phyloP scores from a whole-genome alignment of 2,329 filamentous ascomycete genomes.

The Exophiala phaeomuriformis region DNA sequence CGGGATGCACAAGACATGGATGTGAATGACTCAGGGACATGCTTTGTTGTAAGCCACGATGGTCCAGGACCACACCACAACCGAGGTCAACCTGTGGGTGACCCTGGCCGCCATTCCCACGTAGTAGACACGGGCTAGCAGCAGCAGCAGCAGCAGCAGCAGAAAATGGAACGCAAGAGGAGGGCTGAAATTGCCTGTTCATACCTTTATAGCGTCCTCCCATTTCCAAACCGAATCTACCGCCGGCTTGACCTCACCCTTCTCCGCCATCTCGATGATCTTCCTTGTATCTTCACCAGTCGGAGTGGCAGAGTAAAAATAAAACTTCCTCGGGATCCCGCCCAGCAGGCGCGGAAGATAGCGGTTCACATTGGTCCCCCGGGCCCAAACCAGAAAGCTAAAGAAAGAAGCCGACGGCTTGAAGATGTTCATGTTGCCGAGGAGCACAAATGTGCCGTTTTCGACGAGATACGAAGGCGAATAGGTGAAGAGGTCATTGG shows the following conservation, averaged over 20 bases:
- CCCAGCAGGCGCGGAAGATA: slow-evolving; percentile 5
- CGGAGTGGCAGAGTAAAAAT: slow-evolving; percentile 8
- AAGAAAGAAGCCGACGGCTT: neutral
- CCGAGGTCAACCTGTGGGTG: no score
- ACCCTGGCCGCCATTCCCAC: no score
- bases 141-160: no score
- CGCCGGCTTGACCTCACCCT: slow-evolving; percentile 33
- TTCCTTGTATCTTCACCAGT: slow-evolving; percentile 23
- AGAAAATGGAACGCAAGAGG: neutral
- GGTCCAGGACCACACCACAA: no score
- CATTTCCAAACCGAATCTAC: slow-evolving; percentile 37
- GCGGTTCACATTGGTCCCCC: neutral
- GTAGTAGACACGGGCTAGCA: no score
- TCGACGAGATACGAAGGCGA: slow-evolving; percentile 8
- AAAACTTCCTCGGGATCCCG: slow-evolving; percentile 5
- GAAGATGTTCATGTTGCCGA: slow-evolving; percentile 2
- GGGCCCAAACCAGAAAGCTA: neutral
- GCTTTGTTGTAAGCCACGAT: no score
- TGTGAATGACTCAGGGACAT: no score
- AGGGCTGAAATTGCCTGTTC: neutral
- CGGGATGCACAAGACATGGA: no score
- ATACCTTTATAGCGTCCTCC: slow-evolving; percentile 28
- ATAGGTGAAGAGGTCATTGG: slow-evolving; percentile 1
- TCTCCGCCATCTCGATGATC: slow-evolving; percentile 31
- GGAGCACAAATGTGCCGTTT: slow-evolving; percentile 3